Base-by-base conservation (phyloP, 1,139 yeast genomes). In the Lodderomyces theae region DNA sequence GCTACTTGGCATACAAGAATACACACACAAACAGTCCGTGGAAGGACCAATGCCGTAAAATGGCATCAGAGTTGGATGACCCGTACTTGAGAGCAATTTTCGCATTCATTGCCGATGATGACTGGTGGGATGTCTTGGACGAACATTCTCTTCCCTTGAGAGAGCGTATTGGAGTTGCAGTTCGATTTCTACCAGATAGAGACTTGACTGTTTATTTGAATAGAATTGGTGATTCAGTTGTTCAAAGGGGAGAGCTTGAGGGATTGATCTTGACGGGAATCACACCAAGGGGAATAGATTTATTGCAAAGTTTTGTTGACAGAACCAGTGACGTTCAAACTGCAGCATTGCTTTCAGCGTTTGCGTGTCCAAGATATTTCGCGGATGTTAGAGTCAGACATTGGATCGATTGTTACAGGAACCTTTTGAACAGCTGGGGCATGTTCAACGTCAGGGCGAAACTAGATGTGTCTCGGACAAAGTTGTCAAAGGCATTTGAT, bases 51-150 rank as follows among this genome's bases (percentile, higher is more conserved):
- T 92, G 97, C 56, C 79, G 96, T 37, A 77, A 76, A 46, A 78
- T 92, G 75, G 88, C 97, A 0, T 77, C 87, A 18, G 97, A 88
- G 50, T 67, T 92, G 41, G 95, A 86, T 13, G 85, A 87, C 54
- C 97, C 97, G 0, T 92, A 92, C 57, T 65, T 92, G 46, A 66
- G 97, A 32, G 96, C 95, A 0, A 86, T 90, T 2, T 92, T 92
- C 69, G 96, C 97, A 0, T 92, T 82, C 52, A 84, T 92, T 42
- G 89, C 97, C 0, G 97, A 92, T 56, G 86, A 88, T 40, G 95
- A 90, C 49, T 92, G 97, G 97, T 82, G 92, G 81, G 97, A 88
- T 57, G 96, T 92, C 2, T 69, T 92, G 42, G 96, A 89, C 56
- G 97, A 92, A 53, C 82, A 84, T 28, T 84, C 96, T 1, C 70